Percentiles rank a stretch among this genome's conserved stretches.
phyloP scores from a whole-genome alignment of 2,329 filamentous ascomycete genomes.

The Scedosporium dehoogii region DNA sequence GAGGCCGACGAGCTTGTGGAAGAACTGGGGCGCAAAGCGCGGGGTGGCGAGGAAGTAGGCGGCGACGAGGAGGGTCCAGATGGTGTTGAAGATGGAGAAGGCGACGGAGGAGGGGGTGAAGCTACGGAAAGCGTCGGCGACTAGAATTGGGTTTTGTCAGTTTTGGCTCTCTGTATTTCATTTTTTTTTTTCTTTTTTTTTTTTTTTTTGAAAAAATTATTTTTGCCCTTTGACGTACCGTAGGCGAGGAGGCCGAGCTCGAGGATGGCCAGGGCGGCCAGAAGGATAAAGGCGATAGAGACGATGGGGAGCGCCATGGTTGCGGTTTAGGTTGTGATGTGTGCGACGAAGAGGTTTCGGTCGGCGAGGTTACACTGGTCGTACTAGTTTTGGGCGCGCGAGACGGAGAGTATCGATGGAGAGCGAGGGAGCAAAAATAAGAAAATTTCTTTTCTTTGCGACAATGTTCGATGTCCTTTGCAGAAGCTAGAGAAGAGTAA shows the following conservation, averaged over 20 bases:
- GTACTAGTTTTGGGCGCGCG: too few species aligned
- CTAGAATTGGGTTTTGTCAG: conserved; percentile 24
- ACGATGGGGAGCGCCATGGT: neutral
- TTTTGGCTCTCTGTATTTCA: neutral
- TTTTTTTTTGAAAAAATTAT: neutral
- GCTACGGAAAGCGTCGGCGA: conserved; percentile 34
- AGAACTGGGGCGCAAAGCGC: conserved; percentile 46
- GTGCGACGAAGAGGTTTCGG: too few species aligned
- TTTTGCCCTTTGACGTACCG: conserved; percentile 33
- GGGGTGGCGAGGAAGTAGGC: conserved; percentile 62
- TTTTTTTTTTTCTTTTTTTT: neutral
- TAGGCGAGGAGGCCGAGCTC: conserved; percentile 68
- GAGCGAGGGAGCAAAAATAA: too few species aligned
- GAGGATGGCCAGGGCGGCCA: conserved; percentile 56
- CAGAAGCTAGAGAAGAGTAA: too few species aligned
- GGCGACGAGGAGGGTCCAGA: conserved; percentile 68
- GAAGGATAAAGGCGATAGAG: neutral
- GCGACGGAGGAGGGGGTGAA: conserved; percentile 37
- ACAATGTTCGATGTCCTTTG: too few species aligned
- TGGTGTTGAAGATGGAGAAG: conserved; percentile 70
- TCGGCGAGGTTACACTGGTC: too few species aligned
- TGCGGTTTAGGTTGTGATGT: neutral
- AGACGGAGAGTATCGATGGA: too few species aligned
- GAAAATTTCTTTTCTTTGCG: too few species aligned
- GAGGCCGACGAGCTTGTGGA: conserved; percentile 56